Base-by-base conservation (phyloP, 2,329 filamentous ascomycete species). In the Aureobasidium sp. region DNA sequence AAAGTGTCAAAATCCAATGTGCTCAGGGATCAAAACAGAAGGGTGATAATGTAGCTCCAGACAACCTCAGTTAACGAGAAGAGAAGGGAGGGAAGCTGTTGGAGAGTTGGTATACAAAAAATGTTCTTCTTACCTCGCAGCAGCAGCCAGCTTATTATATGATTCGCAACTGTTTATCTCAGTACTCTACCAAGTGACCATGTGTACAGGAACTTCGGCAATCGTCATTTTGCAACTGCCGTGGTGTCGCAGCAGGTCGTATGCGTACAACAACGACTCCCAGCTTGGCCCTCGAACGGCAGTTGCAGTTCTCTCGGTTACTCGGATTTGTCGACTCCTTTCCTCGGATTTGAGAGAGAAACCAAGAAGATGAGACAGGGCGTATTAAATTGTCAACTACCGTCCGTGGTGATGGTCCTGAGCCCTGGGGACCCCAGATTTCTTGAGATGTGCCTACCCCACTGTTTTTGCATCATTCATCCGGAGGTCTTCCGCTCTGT, bases 1-100 rank as follows among this genome's bases (percentile, higher is more conserved):
- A 58, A 54, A 59, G 58, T 48, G 44, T 45, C 37, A 39, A 38
- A 35, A 34, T 29, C 21, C 34, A 50, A 29, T 22, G 30, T 38
- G 34, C 25, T 39, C 25, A 25, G 35, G 16, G 22, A 29, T 14
- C 16, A 25, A 41, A 17, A 14, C 8, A 2, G 40, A 44, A 11
- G 17, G 6, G 16, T 3, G 8, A 21, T 34, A 17, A 11, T 35
- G 21, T 27, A 19, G 32, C n/a, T 37, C 24, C 37, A 10, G 16
- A 16, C 12, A 44, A 27, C 8, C 41, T 34, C 41, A 10, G 41
- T 45, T 48, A 30, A 37, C 29, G 44, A 37, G 44, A 37, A 47
- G 42, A 19, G 11, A 22, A 7, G 32, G n/a, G 16, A 48, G 22
- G n/a, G 22, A 22, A 24, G n/a, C n/a, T n/a, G n/a, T n/a, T 27